Percentiles rank a stretch among this genome's conserved stretches.
phyloP scores from a whole-genome alignment of 2,329 filamentous ascomycete species.

The Domatiomyces catenatus region DNA sequence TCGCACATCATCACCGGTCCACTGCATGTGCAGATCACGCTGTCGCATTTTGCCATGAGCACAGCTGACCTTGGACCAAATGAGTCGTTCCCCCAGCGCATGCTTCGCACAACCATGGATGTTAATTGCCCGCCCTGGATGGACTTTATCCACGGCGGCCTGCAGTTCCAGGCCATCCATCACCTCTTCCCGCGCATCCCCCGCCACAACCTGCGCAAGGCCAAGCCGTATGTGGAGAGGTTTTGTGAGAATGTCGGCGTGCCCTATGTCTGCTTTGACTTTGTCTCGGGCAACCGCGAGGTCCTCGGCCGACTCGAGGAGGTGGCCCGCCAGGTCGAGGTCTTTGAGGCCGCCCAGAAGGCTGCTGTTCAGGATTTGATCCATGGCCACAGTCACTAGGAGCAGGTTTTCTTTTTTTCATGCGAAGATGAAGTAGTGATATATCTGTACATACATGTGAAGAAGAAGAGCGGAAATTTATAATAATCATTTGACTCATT shows the following conservation, averaged over 20 bases:
- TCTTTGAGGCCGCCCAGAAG: slow-evolving; percentile 59
- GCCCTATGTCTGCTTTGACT: slow-evolving; percentile 73
- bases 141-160: slow-evolving; percentile 74
- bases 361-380: slow-evolving; percentile 15
- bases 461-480: no score
- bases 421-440: neutral
- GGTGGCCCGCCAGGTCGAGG: slow-evolving; percentile 62
- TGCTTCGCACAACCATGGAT: slow-evolving; percentile 88
- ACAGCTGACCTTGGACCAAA: slow-evolving; percentile 68
- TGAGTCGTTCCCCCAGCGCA: slow-evolving; percentile 79
- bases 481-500: no score
- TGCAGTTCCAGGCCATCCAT: slow-evolving; percentile 82
- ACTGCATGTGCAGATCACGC: slow-evolving; percentile 75
- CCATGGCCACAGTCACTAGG: slow-evolving; percentile 4
- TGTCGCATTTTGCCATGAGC: slow-evolving; percentile 89
- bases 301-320: slow-evolving; percentile 64
- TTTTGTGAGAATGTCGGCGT: slow-evolving; percentile 73
- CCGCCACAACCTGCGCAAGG: slow-evolving; percentile 62
- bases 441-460: neutral
- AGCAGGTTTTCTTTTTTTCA: neutral
- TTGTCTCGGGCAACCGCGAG: slow-evolving; percentile 66
- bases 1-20: slow-evolving; percentile 70
- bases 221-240: slow-evolving; percentile 60
- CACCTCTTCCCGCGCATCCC: slow-evolving; percentile 74
- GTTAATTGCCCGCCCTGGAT: slow-evolving; percentile 78